Conservation (phyloP, 108 stramenopile genomes). For the Conticribra weissflogii region DNA sequence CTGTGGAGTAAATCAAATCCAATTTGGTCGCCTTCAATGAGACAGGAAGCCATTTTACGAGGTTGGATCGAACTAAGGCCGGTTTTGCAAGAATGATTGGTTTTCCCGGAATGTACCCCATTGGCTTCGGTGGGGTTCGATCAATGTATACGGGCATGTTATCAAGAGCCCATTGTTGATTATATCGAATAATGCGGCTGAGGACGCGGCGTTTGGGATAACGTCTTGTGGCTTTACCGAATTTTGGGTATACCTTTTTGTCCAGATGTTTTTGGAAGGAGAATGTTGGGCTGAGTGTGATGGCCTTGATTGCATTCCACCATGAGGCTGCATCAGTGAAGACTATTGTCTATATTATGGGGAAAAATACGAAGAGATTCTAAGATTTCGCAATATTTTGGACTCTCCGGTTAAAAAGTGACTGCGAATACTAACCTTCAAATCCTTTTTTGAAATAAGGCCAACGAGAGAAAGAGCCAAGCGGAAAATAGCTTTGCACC, state of each 20-base stretch:
- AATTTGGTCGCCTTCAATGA: conserved; percentile 71
- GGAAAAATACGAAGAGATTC: background rate
- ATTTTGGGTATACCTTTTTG: conserved; percentile 66
- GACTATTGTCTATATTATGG: conserved; percentile 6
- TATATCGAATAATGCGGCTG: conserved; percentile 63
- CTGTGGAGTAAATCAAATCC: conserved; percentile 80
- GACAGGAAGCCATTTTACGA: conserved; percentile 78
- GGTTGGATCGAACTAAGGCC: conserved; percentile 47
- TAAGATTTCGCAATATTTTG: background rate
- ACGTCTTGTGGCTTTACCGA: conserved; percentile 52
- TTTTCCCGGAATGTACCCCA: conserved; percentile 44
- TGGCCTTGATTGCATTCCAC: conserved; percentile 46
- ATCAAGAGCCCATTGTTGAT: conserved; percentile 62
- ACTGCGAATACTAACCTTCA: conserved; percentile 26
- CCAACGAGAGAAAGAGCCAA: conserved; percentile 71
- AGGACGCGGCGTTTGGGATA: conserved; percentile 80
- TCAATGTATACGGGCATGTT: conserved; percentile 43
- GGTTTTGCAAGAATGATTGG: conserved; percentile 56
- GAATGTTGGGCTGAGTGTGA: conserved; percentile 44
- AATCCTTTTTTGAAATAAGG: conserved; percentile 49
- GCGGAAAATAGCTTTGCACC: conserved; percentile 77
- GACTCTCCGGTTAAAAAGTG: background rate
- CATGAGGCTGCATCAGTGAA: conserved; percentile 29
- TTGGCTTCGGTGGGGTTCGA: conserved; percentile 38
- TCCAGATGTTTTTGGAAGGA: conserved; percentile 62